Conservation (phyloP, 2,329 filamentous ascomycete genomes). For the Fusarium humuli region DNA sequence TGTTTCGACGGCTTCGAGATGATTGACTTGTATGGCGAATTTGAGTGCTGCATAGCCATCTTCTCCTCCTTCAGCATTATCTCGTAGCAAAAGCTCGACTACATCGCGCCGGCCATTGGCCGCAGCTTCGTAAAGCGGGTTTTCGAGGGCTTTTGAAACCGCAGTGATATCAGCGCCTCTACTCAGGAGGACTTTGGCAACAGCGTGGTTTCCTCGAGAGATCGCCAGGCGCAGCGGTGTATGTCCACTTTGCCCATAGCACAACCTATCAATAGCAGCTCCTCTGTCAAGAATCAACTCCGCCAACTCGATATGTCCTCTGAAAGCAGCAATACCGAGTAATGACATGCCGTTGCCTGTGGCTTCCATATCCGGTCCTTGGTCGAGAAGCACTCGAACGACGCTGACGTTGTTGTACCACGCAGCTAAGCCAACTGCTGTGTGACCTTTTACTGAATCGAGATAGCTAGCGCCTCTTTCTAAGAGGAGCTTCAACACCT, state of each 20-base stretch:
- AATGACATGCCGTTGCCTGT: rapidly evolving
- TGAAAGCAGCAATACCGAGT: not conserved
- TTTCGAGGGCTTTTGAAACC: rapidly evolving
- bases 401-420: not conserved
- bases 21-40: rapidly evolving
- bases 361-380: not conserved
- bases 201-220: rapidly evolving
- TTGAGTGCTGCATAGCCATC: rapidly evolving
- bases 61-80: not conserved
- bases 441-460: not conserved
- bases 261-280: not conserved
- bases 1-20: rapidly evolving
- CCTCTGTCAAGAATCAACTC: not conserved
- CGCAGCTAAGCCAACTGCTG: not conserved
- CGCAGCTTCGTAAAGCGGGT: not conserved
- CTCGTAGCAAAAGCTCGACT: rapidly evolving
- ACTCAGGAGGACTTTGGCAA: rapidly evolving
- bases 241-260: not conserved
- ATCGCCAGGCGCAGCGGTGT: not conserved
- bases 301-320: not conserved
- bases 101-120: rapidly evolving
- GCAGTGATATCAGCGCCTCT: not conserved
- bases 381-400: not conserved
- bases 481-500: rapidly evolving
- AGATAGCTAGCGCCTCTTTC: not conserved